phyloP scores from a whole-genome alignment of 1,284 basidiomycete genomes.

The Trichosporon faecale region DNA sequence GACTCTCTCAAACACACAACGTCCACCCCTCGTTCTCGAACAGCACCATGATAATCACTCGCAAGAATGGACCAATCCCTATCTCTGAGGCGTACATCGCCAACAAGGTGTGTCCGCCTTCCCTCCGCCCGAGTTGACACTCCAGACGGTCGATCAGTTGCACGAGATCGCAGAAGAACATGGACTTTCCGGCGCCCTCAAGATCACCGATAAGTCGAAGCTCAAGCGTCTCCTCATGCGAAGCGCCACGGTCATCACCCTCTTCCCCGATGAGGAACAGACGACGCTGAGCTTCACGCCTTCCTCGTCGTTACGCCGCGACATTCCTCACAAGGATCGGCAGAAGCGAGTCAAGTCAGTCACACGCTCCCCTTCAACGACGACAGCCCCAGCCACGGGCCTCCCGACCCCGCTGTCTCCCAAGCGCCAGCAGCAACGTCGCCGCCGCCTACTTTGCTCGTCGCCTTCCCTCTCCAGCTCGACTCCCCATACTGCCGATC shows the following conservation, averaged over 20 bases:
- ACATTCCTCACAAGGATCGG: no score
- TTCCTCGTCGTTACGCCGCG: not conserved
- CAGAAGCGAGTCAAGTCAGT: not conserved
- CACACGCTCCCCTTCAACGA: not conserved
- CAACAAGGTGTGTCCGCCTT: not conserved
- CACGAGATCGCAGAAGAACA: not conserved
- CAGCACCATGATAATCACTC: not conserved
- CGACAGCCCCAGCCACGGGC: not conserved
- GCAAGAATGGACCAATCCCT: not conserved
- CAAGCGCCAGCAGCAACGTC: not conserved
- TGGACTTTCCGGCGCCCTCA: not conserved
- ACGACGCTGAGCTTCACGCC: not conserved
- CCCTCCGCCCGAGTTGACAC: not conserved
- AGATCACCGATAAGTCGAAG: not conserved
- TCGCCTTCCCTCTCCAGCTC: no score
- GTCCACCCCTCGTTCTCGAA: not conserved
- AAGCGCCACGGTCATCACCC: not conserved
- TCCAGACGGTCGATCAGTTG: not conserved
- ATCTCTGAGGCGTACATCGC: not conserved
- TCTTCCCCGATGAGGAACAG: not conserved
- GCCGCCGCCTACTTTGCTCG: not conserved
- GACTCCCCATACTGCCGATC: no score
- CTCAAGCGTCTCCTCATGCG: not conserved
- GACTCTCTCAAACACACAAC: not conserved
- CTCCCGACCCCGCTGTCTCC: not conserved